Evolutionary conservation across 352 stramenopile genomes (phyloP).

Genomic region (Pythium phragmitis): DNA sequence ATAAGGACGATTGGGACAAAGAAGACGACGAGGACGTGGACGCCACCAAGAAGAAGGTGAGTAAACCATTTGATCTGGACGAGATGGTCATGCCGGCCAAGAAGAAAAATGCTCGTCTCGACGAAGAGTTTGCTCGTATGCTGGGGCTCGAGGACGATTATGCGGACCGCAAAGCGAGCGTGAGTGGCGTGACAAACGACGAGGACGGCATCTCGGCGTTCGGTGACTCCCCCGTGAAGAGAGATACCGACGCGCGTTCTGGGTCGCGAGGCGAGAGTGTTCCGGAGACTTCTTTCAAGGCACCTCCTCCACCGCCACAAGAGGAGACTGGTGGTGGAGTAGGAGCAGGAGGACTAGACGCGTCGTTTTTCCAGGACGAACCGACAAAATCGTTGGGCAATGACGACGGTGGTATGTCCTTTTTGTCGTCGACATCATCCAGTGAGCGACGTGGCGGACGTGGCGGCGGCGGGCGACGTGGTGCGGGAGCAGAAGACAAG

Average conservation of each 20-base stretch:
- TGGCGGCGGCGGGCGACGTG: neutral
- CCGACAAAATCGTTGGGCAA: neutral
- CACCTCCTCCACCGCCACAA: neutral
- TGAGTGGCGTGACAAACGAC: conserved; percentile 1
- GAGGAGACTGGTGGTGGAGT: neutral
- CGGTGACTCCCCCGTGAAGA: conserved; percentile 10
- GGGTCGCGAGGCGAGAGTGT: conserved; percentile 4
- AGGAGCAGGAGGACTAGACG: conserved; percentile 17
- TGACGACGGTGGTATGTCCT: conserved; percentile 16
- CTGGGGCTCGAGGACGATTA: conserved; percentile 50
- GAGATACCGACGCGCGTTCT: conserved; percentile 1
- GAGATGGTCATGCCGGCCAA: conserved; percentile 24
- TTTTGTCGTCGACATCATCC: conserved; percentile 18
- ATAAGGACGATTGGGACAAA: conserved; percentile 23
- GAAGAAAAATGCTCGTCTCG: conserved; percentile 41
- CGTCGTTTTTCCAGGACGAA: conserved; percentile 30
- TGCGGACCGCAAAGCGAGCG: neutral
- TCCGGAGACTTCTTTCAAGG: conserved; percentile 8
- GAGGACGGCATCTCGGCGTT: neutral
- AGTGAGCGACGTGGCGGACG: conserved; percentile 15
- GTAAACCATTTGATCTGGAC: conserved; percentile 22
- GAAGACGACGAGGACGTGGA: conserved; percentile 23
- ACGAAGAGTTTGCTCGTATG: conserved; percentile 72
- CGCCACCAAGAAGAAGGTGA: conserved; percentile 7
- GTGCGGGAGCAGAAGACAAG: conserved; percentile 1